phyloP scores from a whole-genome alignment of 257 asterid species.

The Nicotiana noctiflora region DNA sequence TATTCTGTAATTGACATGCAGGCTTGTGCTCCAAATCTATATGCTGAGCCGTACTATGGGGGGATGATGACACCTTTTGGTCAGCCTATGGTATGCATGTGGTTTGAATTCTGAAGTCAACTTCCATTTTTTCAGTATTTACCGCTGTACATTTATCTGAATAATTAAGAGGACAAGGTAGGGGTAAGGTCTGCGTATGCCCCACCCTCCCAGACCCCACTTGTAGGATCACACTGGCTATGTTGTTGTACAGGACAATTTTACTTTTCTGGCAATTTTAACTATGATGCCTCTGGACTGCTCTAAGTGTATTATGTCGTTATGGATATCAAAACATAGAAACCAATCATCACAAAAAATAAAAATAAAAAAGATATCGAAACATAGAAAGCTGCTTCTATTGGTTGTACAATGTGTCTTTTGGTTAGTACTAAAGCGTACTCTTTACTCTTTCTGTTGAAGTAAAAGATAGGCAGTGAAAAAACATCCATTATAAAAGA shows the following conservation, averaged over 20 bases:
- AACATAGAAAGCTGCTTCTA: not conserved
- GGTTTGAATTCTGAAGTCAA: not conserved
- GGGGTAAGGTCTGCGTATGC: too few species aligned
- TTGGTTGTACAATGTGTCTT: not conserved
- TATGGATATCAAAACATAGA: not conserved
- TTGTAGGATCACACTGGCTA: too few species aligned
- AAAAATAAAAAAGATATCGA: not conserved
- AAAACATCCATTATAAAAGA: not conserved
- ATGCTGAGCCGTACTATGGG: constrained; percentile 49
- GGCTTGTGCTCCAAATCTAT: constrained; percentile 58
- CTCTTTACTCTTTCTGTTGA: not conserved
- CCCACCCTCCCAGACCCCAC: too few species aligned
- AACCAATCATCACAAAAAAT: not conserved
- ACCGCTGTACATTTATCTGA: not conserved
- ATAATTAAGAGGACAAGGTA: not conserved
- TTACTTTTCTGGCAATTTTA: not conserved
- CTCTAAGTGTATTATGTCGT: not conserved
- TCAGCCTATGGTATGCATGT: constrained; percentile 59
- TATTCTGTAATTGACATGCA: constrained; percentile 16
- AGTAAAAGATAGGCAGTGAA: not conserved
- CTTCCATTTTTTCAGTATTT: not conserved
- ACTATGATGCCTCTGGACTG: not conserved
- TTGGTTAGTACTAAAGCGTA: not conserved
- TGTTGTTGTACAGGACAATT: not conserved
- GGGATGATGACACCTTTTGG: constrained; percentile 74